Evolutionary conservation across 306 rosid genomes (phyloP), one percentile per base, ranked within the genome.

Genomic region (Gastrolobium bilobum): DNA sequence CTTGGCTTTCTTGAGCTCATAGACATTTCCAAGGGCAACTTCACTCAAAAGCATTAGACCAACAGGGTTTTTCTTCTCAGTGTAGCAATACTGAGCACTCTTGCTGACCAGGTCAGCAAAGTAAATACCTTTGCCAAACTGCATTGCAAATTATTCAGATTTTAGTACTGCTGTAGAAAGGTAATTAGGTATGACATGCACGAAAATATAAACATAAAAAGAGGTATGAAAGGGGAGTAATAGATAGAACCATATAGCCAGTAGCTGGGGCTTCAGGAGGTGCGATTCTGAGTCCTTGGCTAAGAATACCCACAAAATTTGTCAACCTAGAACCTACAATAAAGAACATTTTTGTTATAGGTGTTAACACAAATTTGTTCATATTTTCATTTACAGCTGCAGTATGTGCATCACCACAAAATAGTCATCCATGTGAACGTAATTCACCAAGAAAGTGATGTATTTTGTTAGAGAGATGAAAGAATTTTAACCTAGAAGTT

Each of bases 241-340:
- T 59, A 10, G 10, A 73, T 10, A 78, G 73, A 75, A 95, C 99
- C 99, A 95, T 95, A 51, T 95, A 95, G 77, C 99, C 99, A 72
- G 99, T 95, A 6, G 97, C 93, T 26, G 99, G 99, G 48, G 99
- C 98, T 90, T 95, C 98, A 31, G 99, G 99, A 70, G 98, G 99
- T 62, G 99, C 99, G 65, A 93, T 95, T 90, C 99, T 88, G 56
- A 95, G 89, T 78, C 99, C 99, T 88, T 95, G 98, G 90, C 82
- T 95, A 73, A 95, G 93, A 77, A 95, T 95, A 35, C 99, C 99
- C 37, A 95, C 97, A 81, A 83, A 95, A 74, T 95, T 95, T 11
- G 99, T 93, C 89, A 95, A 47, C 81, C 99, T 87, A 56, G 99
- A 95, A 81, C 99, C 99, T 95, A 57, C 42, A 77, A 71, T 34